Evolutionary conservation across 148 eudicot species (phyloP).

Genomic region (Nepenthes mirabilis): DNA sequence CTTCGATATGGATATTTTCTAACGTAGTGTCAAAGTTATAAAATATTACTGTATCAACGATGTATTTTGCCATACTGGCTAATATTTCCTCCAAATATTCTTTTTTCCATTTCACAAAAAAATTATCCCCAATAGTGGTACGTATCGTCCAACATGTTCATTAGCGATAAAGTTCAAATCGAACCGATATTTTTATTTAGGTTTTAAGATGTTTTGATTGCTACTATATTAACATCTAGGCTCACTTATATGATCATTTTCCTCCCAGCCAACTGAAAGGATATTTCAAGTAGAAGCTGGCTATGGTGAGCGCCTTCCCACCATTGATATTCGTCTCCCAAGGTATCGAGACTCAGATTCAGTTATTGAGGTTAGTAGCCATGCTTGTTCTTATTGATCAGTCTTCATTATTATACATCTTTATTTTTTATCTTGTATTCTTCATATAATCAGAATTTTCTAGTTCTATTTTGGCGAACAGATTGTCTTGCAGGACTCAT

Average conservation of each 20-base stretch:
- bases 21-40: too few species aligned
- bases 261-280: conserved; percentile 69
- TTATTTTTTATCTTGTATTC: not conserved
- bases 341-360: conserved; percentile 78
- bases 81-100: too few species aligned
- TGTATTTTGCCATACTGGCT: too few species aligned
- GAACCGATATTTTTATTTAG: too few species aligned
- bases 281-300: conserved; percentile 88
- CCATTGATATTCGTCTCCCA: conserved; percentile 76
- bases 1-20: too few species aligned
- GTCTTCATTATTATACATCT: not conserved
- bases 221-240: too few species aligned
- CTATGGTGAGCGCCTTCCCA: conserved; percentile 77
- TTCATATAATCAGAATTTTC: not conserved
- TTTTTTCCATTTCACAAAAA: too few species aligned
- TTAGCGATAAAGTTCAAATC: too few species aligned
- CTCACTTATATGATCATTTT: conserved; percentile 4
- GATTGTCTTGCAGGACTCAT: conserved; percentile 33
- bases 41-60: too few species aligned
- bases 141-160: too few species aligned
- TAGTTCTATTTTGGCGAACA: conserved; percentile 21
- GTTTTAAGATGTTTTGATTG: too few species aligned
- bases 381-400: not conserved
- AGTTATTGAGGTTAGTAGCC: conserved; percentile 60
- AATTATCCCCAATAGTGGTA: too few species aligned